Conservation (phyloP, 306 rosid genomes). For the Prunus mume region DNA sequence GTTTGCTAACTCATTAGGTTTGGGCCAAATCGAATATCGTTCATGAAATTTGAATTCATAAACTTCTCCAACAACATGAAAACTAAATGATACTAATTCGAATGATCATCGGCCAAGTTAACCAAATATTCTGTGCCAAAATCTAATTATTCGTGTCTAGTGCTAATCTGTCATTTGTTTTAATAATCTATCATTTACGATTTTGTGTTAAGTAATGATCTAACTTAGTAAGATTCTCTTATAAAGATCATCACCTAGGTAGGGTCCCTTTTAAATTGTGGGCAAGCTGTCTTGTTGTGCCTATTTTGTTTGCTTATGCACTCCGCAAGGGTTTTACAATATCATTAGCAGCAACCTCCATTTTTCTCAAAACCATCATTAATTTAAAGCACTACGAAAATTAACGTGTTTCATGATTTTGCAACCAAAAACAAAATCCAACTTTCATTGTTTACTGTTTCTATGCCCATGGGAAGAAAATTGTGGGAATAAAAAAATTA, state of each 20-base stretch:
- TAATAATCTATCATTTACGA: not conserved
- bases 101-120: not conserved
- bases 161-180: not conserved
- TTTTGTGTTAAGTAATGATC: not conserved
- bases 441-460: not conserved
- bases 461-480: not conserved
- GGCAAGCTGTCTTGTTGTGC: conserved; percentile 7
- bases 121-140: not conserved
- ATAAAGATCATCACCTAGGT: not conserved
- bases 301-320: conserved; percentile 13
- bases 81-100: not conserved
- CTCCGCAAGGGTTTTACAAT: not conserved
- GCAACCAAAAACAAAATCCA: not conserved
- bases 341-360: not conserved
- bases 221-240: not conserved
- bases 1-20: not conserved
- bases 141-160: not conserved
- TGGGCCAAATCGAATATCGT: not conserved
- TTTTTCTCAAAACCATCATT: not conserved
- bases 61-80: not conserved
- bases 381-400: not conserved
- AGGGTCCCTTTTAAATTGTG: not conserved
- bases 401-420: not conserved
- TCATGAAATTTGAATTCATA: not conserved
- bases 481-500: not conserved